Evolutionary conservation across 1,284 basidiomycete species (phyloP), one percentile per base, ranked within the genome.

Genomic region (Trichosporon faecale): DNA sequence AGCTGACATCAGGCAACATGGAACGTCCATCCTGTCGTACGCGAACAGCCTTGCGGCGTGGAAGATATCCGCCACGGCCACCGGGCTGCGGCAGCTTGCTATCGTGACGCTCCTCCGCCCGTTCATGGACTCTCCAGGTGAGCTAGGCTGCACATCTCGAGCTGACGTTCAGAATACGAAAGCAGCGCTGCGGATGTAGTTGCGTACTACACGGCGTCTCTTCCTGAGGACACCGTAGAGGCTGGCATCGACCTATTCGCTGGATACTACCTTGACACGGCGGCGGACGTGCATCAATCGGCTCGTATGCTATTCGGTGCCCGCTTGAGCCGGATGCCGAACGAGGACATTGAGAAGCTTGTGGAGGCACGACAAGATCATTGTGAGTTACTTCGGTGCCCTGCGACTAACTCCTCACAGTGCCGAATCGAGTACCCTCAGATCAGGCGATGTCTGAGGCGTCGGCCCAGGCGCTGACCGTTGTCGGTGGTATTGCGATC

Each of bases 401-500:
- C 52, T 44, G 35, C 9, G 25, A n/a, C 66, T 69, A n/a, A 68
- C 66, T 11, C 14, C 12, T 70, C 29, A 6, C 70, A 93, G 92
- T 95, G n/a, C 93, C 93, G 0, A 88, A 86, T 64, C 80, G 89
- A 23, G 88, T 89, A 70, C 85, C 88, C 0, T 85, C 87, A 16
- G 85, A 85, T 0, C 86, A 89, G 63, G 86, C 85, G 65, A 87
- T 89, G 74, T 86, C 86, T 1, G 79, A 85, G 0, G 84, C 82
- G 9, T 87, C 89, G 0, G 90, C 90, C 0, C 85, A 90, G 18
- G 90, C 93, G 0, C 65, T 72, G 1, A 90, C 92, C 61, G 85
- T 96, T 18, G 90, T 93, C 61, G 94, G 94, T 0, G 90, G 91
- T 72, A 87, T 98, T 61, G 93, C 94, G 0, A 85, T 91, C 23